phyloP scores from a whole-genome alignment of 441 rosid genomes.

The Syzygium malaccense region DNA sequence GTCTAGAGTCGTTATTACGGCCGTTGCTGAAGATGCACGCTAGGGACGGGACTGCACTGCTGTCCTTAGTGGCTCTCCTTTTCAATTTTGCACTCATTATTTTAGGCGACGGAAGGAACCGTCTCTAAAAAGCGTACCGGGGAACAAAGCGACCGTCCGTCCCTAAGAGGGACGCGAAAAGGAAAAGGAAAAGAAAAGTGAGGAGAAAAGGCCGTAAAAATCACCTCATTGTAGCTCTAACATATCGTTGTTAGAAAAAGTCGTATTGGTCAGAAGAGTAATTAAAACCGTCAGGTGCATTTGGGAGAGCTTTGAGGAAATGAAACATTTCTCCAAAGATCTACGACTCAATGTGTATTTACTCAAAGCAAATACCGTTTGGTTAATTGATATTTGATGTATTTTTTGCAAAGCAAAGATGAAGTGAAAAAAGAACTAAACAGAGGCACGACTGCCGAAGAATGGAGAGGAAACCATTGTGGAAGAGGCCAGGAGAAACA shows the following conservation, averaged over 20 bases:
- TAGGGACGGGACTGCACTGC: background rate
- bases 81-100: background rate
- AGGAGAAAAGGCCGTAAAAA: background rate
- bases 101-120: background rate
- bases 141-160: no score
- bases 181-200: background rate
- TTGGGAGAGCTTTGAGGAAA: background rate
- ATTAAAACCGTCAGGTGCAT: background rate
- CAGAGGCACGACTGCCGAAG: background rate
- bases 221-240: background rate
- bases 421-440: background rate
- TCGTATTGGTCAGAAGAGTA: background rate
- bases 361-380: background rate
- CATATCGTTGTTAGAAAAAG: background rate
- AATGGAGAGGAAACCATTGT: background rate
- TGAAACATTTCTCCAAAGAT: background rate
- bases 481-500: background rate
- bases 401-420: background rate
- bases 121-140: background rate
- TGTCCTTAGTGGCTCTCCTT: background rate
- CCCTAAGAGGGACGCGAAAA: no score
- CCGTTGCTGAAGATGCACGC: background rate
- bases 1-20: background rate
- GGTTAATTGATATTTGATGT: background rate
- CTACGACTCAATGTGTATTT: background rate